Evolutionary conservation across 768 basidiomycete species (phyloP), one percentile per base, ranked within the genome.

Genomic region (Amanita rimosa): DNA sequence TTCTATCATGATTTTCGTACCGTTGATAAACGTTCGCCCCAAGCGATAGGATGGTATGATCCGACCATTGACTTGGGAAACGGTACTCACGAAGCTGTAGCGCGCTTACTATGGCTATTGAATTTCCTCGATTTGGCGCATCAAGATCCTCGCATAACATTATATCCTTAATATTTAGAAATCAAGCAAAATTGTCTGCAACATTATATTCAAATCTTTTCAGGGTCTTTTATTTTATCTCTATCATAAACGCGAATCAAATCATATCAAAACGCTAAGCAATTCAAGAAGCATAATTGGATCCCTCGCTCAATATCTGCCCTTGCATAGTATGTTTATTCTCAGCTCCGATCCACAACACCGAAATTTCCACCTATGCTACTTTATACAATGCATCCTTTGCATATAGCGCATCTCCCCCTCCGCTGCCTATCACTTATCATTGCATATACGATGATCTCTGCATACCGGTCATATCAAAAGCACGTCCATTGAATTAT

Each of bases 31-130:
- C 8, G 14, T 21, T 29, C 8, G 39, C 46, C 13, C 16, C 33
- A 71, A n/a, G 70, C 50, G 70, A 72, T 57, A 64, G 70, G 40
- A 72, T 72, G 70, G 70, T 67, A 48, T 53, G 50, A 45, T 11
- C 26, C 49, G 21, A 21, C n/a, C 21, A 24, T 29, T 27, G n/a
- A 10, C 5, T 46, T 8, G n/a, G 11, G 11, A 9, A 34, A 34
- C 43, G 51, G 56, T 39, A 58, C 44, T 36, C 27, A 27, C 37
- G 35, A 16, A 35, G 8, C 48, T 50, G n/a, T 52, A 71, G 70
- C 67, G 70, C 57, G 70, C 70, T 50, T 71, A 71, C 55, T 71
- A 71, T 49, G 70, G 70, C 50, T 71, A 71, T 55, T 71, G 55
- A 62, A 48, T 16, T n/a, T 14, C 16, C 21, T 17, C 27, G n/a